Percentiles rank a stretch among this genome's conserved stretches.
phyloP scores from a whole-genome alignment of 2,329 filamentous ascomycete species.

The Exophiala lecanii-corni region DNA sequence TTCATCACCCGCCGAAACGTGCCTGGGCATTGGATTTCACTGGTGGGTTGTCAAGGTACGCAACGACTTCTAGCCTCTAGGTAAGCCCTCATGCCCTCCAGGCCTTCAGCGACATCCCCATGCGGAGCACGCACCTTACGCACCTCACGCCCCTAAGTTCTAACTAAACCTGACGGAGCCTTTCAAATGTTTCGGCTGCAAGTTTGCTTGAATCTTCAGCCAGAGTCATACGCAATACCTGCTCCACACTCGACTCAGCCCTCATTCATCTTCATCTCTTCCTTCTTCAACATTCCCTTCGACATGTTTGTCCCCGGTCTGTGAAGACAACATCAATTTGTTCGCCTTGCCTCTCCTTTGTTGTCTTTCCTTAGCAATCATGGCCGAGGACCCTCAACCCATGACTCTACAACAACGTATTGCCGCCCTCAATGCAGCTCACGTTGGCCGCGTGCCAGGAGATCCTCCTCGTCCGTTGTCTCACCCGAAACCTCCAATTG shows the following conservation, averaged over 20 bases:
- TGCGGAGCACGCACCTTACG: no score
- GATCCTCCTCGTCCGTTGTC: slow-evolving; percentile 27
- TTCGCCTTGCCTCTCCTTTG: no score
- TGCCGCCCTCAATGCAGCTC: slow-evolving; percentile 41
- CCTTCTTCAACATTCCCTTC: slow-evolving; percentile 7
- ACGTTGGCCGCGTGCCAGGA: slow-evolving; percentile 35
- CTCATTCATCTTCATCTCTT: no score
- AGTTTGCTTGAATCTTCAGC: no score
- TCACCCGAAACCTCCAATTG: slow-evolving; percentile 22
- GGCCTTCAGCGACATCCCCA: neutral
- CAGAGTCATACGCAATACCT: no score
- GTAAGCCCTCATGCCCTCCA: neutral
- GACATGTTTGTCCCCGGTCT: slow-evolving; percentile 32
- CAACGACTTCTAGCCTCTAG: neutral
- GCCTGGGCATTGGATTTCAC: neutral
- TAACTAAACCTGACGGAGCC: no score
- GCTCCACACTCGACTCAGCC: no score
- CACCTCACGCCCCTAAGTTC: no score
- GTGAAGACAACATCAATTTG: slow-evolving; percentile 19
- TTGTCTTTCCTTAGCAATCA: slow-evolving; percentile 16
- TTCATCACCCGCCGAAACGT: neutral
- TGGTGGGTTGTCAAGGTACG: no score
- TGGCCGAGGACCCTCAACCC: slow-evolving; percentile 40
- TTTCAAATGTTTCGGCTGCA: no score
- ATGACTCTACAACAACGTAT: slow-evolving; percentile 45